Evolutionary conservation across 129 eudicot species (phyloP), one percentile per base, ranked within the genome.

Genomic region (Arctium minus): DNA sequence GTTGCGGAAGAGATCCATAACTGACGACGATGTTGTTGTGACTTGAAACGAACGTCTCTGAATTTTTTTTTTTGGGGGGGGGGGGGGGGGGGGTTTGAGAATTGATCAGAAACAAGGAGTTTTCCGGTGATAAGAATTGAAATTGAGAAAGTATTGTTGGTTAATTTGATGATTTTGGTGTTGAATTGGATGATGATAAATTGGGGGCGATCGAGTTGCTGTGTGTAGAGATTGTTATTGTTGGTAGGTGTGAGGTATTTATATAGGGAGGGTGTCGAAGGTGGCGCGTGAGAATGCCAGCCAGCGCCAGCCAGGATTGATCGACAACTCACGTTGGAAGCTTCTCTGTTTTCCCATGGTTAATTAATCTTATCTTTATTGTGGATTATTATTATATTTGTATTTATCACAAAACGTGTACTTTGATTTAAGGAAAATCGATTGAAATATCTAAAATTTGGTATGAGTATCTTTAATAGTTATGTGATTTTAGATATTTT

Each of bases 1-100:
- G 76, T 87, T 78, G 74, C 37, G 77, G 86, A 94, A 92, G 2
- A 87, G 70, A 8, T 94, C 98, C 97, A 90, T 92, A 0, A 65
- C 86, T 31, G 80, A 44, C 6, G 74, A 22, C 27, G 27, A 22
- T 22, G 27, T 22, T 18, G 85, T 11, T n/a, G 50, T 33, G 72
- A n/a, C 29, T 10, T 70, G 78, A 10, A 35, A 79, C 5, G 80
- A 27, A 65, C 40, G 77, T 29, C 75, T 48, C 85, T 71, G 86
- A 3, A 60, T 17, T 56, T 4, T n/a, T n/a, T n/a, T n/a, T n/a
- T n/a, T n/a, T n/a, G n/a, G n/a, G n/a, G n/a, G n/a, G n/a, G n/a
- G n/a, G n/a, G n/a, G n/a, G n/a, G n/a, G 64, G 65, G 67, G 29
- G 22, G 8, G 2, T 33, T 39, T 1, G 2, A 1, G 8, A 74